Percentiles rank a stretch among this genome's conserved stretches.
These are phyloP conservation scores for Larix kaempferi DNA, from an alignment of 75 land plant species.

Conservation along the genomic window DNA sequence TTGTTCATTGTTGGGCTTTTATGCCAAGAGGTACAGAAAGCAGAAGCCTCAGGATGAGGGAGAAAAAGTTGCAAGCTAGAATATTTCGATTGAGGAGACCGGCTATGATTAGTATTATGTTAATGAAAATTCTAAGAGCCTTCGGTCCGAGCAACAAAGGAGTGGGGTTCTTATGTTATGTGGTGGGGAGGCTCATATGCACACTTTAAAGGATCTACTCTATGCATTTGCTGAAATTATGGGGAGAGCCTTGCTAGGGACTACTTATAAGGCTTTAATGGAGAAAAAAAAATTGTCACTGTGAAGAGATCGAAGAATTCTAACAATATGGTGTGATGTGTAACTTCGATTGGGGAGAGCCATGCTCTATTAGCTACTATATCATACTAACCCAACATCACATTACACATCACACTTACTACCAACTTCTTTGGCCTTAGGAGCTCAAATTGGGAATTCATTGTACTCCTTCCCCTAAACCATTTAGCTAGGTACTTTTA, in stretches of 20 bases:
- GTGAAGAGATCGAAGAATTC: constrained; percentile 75
- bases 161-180: constrained; percentile 50
- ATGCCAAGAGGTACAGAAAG: not conserved
- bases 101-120: not conserved
- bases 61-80: not conserved
- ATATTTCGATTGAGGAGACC: not conserved
- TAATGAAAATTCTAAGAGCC: not conserved
- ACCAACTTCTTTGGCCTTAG: too few relatives aligned
- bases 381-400: too few relatives aligned
- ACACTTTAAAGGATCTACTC: constrained; percentile 62
- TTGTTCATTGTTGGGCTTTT: not conserved
- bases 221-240: constrained; percentile 81
- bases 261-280: constrained; percentile 86
- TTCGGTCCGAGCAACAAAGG: not conserved
- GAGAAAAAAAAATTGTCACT: constrained; percentile 64
- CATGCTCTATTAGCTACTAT: too few relatives aligned
- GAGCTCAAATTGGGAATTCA: too few relatives aligned
- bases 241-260: constrained; percentile 76
- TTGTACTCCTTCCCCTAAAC: too few relatives aligned
- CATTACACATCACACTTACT: not conserved
- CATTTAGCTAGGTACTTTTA: too few relatives aligned
- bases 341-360: too few relatives aligned
- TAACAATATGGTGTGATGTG: constrained; percentile 10
- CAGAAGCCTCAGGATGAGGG: not conserved
- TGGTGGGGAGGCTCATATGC: constrained; percentile 45